Evolutionary conservation across 2,329 filamentous ascomycete species (phyloP).

Genomic region (Aspergillus ochraceus): DNA sequence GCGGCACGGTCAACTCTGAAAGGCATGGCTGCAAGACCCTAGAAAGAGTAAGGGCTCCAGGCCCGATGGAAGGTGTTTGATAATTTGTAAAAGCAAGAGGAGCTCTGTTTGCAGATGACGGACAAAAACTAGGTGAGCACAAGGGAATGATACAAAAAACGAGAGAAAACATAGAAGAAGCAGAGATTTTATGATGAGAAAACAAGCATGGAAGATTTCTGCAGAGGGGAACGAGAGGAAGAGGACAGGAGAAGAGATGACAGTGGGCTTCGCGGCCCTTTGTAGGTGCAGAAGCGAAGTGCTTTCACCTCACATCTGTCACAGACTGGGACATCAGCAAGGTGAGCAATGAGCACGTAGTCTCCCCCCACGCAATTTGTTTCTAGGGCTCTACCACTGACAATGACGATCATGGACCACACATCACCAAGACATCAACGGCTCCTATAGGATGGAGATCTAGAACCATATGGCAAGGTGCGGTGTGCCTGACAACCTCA

Average conservation of each 20-base stretch:
- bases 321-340: too few relatives aligned
- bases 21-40: slow-evolving; percentile 4
- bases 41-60: not conserved
- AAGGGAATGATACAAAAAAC: too few relatives aligned
- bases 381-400: too few relatives aligned
- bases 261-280: not conserved
- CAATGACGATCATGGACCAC: too few relatives aligned
- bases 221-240: not conserved
- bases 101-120: not conserved
- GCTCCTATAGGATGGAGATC: not conserved
- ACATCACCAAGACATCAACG: not conserved
- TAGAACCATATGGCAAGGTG: not conserved
- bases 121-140: too few relatives aligned
- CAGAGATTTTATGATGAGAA: not conserved
- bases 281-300: not conserved
- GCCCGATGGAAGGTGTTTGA: not conserved
- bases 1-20: slow-evolving; percentile 2
- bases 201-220: not conserved
- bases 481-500: not conserved
- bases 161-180: not conserved
- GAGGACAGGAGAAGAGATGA: not conserved
- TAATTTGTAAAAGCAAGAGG: not conserved
- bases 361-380: too few relatives aligned
- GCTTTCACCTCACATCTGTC: not conserved
- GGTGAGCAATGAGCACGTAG: too few relatives aligned